phyloP scores from a whole-genome alignment of 2,329 filamentous ascomycete genomes.

The Paecilomyces sp. region DNA sequence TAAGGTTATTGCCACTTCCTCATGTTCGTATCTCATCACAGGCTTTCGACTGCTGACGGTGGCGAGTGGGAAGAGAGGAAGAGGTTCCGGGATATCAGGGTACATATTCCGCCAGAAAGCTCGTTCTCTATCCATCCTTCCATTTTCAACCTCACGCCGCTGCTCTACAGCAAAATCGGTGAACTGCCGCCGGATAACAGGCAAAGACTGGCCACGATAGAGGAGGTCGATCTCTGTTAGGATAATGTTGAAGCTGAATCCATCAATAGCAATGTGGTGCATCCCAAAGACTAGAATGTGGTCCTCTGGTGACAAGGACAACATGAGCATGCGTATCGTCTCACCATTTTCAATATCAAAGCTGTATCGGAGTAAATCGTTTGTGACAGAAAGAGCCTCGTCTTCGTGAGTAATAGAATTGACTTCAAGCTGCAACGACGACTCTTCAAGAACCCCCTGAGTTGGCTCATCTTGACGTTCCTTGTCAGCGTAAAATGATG shows the following conservation, averaged over 20 bases:
- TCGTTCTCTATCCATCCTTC: slow-evolving; percentile 20
- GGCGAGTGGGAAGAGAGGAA: slow-evolving; percentile 30
- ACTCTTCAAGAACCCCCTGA: slow-evolving; percentile 17
- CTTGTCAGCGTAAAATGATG: slow-evolving; percentile 12
- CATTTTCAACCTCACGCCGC: slow-evolving; percentile 13
- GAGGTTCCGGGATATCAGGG: slow-evolving; percentile 10
- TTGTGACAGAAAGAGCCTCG: slow-evolving; percentile 12
- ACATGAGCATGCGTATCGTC: slow-evolving; percentile 11
- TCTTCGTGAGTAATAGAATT: slow-evolving; percentile 14
- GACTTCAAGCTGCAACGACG: slow-evolving; percentile 18
- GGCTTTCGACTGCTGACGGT: slow-evolving; percentile 8
- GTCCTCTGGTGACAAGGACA: slow-evolving; percentile 21
- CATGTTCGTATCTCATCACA: slow-evolving; percentile 11
- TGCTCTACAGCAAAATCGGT: slow-evolving; percentile 24
- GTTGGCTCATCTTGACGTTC: slow-evolving; percentile 12
- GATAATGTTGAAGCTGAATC: slow-evolving; percentile 34
- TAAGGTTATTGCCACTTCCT: slow-evolving; percentile 5
- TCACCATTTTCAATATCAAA: slow-evolving; percentile 33
- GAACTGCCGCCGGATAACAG: slow-evolving; percentile 13
- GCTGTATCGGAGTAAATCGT: not conserved
- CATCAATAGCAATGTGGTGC: slow-evolving; percentile 47
- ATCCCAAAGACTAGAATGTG: slow-evolving; percentile 33
- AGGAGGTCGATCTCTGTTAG: slow-evolving; percentile 34
- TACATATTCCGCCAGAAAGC: slow-evolving; percentile 28
- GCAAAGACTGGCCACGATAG: slow-evolving; percentile 25